Percentiles rank a stretch among this genome's conserved stretches.
Evolutionary conservation across 257 asterid genomes (phyloP).

Genomic region (Nicotiana undulata): DNA sequence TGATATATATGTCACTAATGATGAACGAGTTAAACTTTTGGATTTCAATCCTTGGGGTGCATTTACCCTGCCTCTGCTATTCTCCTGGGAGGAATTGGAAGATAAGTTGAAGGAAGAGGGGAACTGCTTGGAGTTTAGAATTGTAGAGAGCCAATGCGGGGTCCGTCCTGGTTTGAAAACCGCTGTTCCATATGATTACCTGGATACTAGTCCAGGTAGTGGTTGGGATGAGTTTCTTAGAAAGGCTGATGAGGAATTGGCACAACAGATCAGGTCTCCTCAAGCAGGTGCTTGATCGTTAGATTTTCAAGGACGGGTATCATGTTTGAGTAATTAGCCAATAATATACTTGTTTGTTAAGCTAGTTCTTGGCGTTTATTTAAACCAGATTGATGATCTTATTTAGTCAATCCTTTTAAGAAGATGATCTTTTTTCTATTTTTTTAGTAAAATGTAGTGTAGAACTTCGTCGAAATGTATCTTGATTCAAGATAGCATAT

Average conservation of each 20-base stretch:
- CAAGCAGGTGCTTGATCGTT: slow-evolving; percentile 44
- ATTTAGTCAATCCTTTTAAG: neutral
- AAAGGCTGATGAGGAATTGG: slow-evolving; percentile 51
- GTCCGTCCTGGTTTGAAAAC: slow-evolving; percentile 85
- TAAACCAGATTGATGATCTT: neutral
- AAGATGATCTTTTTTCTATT: neutral
- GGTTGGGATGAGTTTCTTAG: slow-evolving; percentile 82
- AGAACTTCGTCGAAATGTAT: neutral
- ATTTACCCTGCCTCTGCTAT: slow-evolving; percentile 66
- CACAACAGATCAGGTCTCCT: slow-evolving; percentile 26
- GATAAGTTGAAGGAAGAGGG: slow-evolving; percentile 27
- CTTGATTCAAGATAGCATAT: neutral
- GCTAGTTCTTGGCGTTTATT: neutral
- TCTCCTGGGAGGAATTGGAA: slow-evolving; percentile 77
- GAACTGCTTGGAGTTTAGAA: slow-evolving; percentile 41
- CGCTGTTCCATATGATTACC: slow-evolving; percentile 80
- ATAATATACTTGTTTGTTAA: neutral
- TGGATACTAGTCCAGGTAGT: slow-evolving; percentile 76
- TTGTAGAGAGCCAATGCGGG: slow-evolving; percentile 52
- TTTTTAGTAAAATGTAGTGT: neutral
- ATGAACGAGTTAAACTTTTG: slow-evolving; percentile 62
- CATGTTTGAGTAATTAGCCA: neutral
- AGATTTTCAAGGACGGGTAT: neutral
- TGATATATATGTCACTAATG: slow-evolving; percentile 66
- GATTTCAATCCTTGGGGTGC: slow-evolving; percentile 96